phyloP scores from a whole-genome alignment of 495 filamentous ascomycete species.

The Staphylotrichum tortipilum region DNA sequence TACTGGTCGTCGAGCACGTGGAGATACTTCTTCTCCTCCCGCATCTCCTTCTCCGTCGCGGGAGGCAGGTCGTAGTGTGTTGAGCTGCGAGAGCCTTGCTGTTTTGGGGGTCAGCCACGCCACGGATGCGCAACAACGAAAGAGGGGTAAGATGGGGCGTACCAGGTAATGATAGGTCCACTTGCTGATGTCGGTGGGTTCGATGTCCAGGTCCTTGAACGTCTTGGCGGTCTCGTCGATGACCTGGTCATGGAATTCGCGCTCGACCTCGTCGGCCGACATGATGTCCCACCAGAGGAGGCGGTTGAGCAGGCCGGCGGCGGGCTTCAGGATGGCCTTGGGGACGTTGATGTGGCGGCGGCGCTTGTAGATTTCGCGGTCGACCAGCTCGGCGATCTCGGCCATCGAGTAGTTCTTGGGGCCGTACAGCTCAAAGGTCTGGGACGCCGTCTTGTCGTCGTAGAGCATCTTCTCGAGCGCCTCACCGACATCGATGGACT shows the following conservation, averaged over 20 bases:
- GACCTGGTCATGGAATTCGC: conserved; percentile 87
- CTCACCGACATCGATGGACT: conserved; percentile 81
- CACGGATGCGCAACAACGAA: background rate
- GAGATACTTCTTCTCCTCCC: conserved; percentile 91
- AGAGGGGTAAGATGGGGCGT: conserved; percentile 29
- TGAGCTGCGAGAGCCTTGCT: conserved; percentile 78
- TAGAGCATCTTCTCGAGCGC: conserved; percentile 82
- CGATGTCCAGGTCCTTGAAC: conserved; percentile 86
- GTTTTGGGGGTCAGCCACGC: conserved; percentile 20
- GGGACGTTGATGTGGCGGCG: conserved; percentile 89
- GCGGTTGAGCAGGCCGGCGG: conserved; percentile 64
- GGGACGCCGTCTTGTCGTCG: conserved; percentile 77
- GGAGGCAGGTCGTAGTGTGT: conserved; percentile 88
- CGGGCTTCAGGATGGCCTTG: conserved; percentile 63
- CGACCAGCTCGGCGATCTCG: conserved; percentile 79
- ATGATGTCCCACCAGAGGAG: conserved; percentile 78
- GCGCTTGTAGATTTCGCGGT: conserved; percentile 83
- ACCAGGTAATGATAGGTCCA: conserved; percentile 90
- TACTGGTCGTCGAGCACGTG: conserved; percentile 88
- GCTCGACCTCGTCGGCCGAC: conserved; percentile 81
- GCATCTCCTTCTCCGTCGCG: conserved; percentile 85
- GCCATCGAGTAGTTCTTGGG: conserved; percentile 85
- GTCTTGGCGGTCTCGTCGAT: conserved; percentile 91
- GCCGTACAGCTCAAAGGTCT: conserved; percentile 93
- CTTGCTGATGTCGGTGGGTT: conserved; percentile 70